Evolutionary conservation across 1,284 basidiomycete species (phyloP).

Genomic region (Cutaneotrichosporon sp.): DNA sequence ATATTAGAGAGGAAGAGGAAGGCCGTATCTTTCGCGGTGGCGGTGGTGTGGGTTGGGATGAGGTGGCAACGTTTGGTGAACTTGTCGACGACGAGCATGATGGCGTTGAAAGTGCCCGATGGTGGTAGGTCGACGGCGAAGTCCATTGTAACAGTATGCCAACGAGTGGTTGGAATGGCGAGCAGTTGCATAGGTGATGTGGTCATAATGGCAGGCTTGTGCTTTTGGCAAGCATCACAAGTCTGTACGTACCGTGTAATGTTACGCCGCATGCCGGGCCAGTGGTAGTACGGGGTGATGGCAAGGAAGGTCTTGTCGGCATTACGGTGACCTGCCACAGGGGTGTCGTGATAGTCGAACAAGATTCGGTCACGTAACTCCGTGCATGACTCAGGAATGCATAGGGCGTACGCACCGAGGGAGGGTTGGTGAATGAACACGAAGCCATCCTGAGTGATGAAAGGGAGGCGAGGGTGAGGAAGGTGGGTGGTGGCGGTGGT

Average conservation of each 20-base stretch:
- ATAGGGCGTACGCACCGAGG: not conserved
- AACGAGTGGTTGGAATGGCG: no score
- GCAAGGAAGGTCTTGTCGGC: not conserved
- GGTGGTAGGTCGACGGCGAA: slow-evolving; percentile 54
- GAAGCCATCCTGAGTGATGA: not conserved
- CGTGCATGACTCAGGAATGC: not conserved
- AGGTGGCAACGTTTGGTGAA: slow-evolving; percentile 56
- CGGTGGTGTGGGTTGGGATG: slow-evolving; percentile 33
- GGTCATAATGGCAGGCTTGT: no score
- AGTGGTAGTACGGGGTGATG: not conserved
- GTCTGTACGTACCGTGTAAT: no score
- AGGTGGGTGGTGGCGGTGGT: no score
- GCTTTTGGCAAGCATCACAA: no score
- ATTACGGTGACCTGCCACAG: not conserved
- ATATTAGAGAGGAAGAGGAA: not conserved
- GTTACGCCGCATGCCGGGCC: not conserved
- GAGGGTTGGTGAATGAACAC: not conserved
- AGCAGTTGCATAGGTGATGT: no score
- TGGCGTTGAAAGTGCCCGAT: slow-evolving; percentile 49
- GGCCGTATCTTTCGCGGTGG: slow-evolving; percentile 20
- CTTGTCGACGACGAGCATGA: slow-evolving; percentile 55
- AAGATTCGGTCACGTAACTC: not conserved
- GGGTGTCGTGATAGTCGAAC: not conserved
- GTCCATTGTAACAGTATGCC: no score
- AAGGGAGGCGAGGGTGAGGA: not conserved